Conservation (phyloP, 2,329 filamentous ascomycete genomes). For the Aurifilum marmelostoma region DNA sequence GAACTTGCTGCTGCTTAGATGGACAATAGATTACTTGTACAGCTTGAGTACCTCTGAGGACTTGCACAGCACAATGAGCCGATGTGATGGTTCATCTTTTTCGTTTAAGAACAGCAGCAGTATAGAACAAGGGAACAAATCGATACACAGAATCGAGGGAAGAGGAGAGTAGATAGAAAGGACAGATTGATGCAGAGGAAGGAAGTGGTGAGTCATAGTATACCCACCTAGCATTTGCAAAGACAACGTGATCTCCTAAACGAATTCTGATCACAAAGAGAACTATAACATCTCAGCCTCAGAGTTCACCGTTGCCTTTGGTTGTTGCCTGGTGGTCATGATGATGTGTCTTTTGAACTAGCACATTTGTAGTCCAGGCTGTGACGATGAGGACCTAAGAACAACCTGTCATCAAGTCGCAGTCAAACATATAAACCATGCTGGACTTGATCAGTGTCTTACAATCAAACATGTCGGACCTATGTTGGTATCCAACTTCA, state of each 20-base stretch:
- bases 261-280: background rate
- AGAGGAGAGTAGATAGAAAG: background rate
- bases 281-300: background rate
- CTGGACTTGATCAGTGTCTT: background rate
- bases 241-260: background rate
- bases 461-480: background rate
- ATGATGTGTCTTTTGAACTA: background rate
- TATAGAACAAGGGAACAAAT: background rate
- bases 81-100: background rate
- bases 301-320: background rate
- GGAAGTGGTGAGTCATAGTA: background rate
- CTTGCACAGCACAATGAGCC: background rate
- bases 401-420: slow-evolving; percentile 1
- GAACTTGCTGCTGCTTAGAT: too few relatives aligned
- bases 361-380: background rate
- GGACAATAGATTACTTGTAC: too few relatives aligned
- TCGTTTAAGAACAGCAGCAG: too few relatives aligned
- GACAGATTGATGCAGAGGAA: background rate
- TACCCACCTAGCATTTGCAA: background rate
- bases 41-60: background rate
- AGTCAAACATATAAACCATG: background rate
- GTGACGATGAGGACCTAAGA: background rate
- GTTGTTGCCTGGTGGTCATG: background rate
- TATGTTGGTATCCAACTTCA: background rate
- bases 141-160: background rate